A percentile compares a stretch with the other conserved stretches of the same genome.
phyloP scores from a whole-genome alignment of 352 stramenopile species.

The Phytophthora fragariaefolia region DNA sequence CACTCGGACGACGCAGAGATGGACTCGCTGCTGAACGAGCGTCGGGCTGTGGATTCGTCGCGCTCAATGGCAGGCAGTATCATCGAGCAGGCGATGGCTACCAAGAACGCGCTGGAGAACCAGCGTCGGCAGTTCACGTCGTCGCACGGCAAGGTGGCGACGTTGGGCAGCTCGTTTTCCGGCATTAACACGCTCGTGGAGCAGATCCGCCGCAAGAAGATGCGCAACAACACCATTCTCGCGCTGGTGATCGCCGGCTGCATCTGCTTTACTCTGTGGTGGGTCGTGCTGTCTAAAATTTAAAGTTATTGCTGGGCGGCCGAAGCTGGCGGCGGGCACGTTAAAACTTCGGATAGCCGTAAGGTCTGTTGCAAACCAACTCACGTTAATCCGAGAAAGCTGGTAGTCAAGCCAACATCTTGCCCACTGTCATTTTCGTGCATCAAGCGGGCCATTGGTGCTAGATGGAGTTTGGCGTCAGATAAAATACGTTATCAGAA shows the following conservation, averaged over 20 bases:
- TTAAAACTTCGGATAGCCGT: no score
- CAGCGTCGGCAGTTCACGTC: conserved; percentile 91
- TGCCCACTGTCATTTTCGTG: no score
- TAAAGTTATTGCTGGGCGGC: conserved; percentile 34
- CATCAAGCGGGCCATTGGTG: no score
- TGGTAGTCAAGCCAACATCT: no score
- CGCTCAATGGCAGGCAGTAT: conserved; percentile 84
- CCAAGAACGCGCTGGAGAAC: conserved; percentile 87
- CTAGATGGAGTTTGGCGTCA: no score
- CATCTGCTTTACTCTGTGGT: conserved; percentile 98
- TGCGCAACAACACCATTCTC: conserved; percentile 97
- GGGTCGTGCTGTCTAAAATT: conserved; percentile 79
- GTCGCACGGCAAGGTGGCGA: conserved; percentile 84
- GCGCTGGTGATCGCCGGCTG: conserved; percentile 95
- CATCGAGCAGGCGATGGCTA: conserved; percentile 89
- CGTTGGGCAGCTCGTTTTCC: conserved; percentile 91
- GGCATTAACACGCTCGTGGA: conserved; percentile 97
- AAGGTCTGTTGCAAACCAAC: no score
- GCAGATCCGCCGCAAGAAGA: conserved; percentile 96
- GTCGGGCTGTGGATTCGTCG: conserved; percentile 80
- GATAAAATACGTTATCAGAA: no score
- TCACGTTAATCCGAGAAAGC: no score
- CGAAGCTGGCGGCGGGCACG: not conserved
- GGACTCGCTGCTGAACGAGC: conserved; percentile 83
- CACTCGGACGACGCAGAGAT: conserved; percentile 72